A percentile compares a stretch with the other conserved stretches of the same genome.
Evolutionary conservation across 2,329 filamentous ascomycete genomes (phyloP).

Genomic region (Neopestalotiopsis clavispora): DNA sequence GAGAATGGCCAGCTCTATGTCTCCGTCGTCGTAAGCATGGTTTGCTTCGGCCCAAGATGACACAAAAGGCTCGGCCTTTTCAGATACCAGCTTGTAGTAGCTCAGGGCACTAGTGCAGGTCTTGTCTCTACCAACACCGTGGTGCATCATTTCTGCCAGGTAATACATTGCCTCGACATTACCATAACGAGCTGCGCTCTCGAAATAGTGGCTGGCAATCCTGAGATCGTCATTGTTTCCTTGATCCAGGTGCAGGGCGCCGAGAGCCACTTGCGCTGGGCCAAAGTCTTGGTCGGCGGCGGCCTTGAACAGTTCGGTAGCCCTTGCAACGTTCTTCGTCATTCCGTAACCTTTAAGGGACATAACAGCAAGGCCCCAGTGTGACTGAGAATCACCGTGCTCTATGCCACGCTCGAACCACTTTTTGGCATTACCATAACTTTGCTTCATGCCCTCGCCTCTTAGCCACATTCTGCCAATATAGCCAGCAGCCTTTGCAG

Average conservation of each 20-base stretch:
- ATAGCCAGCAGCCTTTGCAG: conserved; percentile 83
- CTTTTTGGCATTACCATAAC: conserved; percentile 73
- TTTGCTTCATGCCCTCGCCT: conserved; percentile 80
- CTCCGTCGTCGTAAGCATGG: conserved; percentile 77
- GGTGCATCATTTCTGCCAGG: conserved; percentile 83
- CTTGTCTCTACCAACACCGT: conserved; percentile 79
- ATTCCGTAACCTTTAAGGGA: conserved; percentile 77
- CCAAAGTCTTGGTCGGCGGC: conserved; percentile 84
- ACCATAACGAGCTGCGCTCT: conserved; percentile 80
- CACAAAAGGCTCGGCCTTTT: conserved; percentile 73
- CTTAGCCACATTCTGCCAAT: conserved; percentile 89
- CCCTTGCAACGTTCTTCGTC: conserved; percentile 70
- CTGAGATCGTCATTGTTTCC: conserved; percentile 72
- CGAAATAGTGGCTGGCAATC: conserved; percentile 84
- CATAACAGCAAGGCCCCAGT: conserved; percentile 85
- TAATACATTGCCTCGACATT: conserved; percentile 93
- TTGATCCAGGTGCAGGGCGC: conserved; percentile 85
- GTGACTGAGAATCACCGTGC: conserved; percentile 80
- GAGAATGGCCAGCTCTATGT: conserved; percentile 80
- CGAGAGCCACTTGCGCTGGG: conserved; percentile 81
- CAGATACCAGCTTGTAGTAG: conserved; percentile 83
- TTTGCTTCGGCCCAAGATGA: conserved; percentile 86
- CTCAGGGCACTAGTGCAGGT: conserved; percentile 77
- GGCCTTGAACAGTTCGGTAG: conserved; percentile 76
- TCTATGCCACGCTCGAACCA: conserved; percentile 85